Base-by-base conservation (phyloP, 495 filamentous ascomycete genomes). In the Penicillium malachiteum region DNA sequence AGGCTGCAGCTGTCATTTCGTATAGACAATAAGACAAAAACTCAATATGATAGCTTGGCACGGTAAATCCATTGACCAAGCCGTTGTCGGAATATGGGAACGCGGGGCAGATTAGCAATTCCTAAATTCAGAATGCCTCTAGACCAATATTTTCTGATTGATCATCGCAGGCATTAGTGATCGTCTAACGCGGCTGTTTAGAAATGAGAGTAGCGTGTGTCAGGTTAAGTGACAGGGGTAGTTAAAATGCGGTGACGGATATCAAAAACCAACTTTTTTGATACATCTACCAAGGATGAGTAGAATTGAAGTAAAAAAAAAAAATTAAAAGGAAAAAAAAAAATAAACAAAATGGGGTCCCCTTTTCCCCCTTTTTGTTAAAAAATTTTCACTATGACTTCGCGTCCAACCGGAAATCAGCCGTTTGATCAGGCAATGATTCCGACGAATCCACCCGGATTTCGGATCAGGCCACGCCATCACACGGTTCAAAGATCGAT, bases 101-200 rank as follows among this genome's bases (percentile, higher is more conserved):
- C 60, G 48, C 53, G 43, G 43, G 43, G 46, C 1, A 10, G 18
- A 52, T 17, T 14, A 44, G n/a, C 3, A 41, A 13, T 12, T 11
- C 5, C n/a, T 14, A 32, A 13, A 1, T 1, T 12, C 21, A 11
- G 31, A 14, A 16, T 14, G 48, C 31, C 39, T 56, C 56, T 66
- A 60, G 59, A 51, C 48, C 57, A 10, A 7, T 14, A n/a, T 3
- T 16, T 12, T 48, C 13, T 34, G 11, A 56, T 0, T 47, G 58
- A 56, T 55, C 52, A 51, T 31, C 51, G 51, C 59, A 63, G 41
- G 47, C 46, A 58, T 54, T 56, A 46, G 14, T 33, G 57, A 56
- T 66, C 56, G 44, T 55, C 57, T 40, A 63, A 41, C 51, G 60
- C 60, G 54, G 52, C 54, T 65, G 63, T 57, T 59, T 65, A 30